These are phyloP conservation scores for Sporothrix luriei DNA, from an alignment of 2,329 filamentous ascomycete genomes.

Conservation along the genomic window DNA sequence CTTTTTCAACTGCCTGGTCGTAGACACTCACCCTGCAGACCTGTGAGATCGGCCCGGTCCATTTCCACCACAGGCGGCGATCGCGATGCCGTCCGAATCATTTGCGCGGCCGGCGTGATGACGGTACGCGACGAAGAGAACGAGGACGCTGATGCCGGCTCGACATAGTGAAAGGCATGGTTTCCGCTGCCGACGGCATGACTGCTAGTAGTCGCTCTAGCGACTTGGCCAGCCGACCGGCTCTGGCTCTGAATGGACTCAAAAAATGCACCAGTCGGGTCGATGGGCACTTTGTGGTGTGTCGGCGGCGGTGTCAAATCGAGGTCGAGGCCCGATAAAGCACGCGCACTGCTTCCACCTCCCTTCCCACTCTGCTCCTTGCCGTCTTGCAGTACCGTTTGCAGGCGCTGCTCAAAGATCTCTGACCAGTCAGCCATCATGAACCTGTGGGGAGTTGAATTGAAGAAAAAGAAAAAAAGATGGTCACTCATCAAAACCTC, in stretches of 20 bases:
- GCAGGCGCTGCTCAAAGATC: conserved; percentile 34
- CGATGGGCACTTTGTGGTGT: not conserved
- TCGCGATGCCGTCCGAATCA: not conserved
- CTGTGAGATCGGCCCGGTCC: not conserved
- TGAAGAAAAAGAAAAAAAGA: not conserved
- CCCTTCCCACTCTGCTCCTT: not conserved
- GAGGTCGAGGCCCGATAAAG: not conserved
- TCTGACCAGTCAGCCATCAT: conserved; percentile 34
- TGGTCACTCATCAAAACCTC: not conserved
- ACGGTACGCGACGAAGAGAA: not conserved
- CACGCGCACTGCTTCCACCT: not conserved
- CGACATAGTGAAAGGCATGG: not conserved
- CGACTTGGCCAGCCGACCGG: not conserved
- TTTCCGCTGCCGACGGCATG: not conserved
- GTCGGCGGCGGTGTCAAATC: conserved; percentile 33
- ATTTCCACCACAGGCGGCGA: not conserved
- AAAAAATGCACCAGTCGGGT: conserved; percentile 35
- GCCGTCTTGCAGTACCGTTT: conserved; percentile 27
- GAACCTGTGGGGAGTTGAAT: too few relatives aligned
- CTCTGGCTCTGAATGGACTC: conserved; percentile 31
- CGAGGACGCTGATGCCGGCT: not conserved
- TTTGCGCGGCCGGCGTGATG: conserved; percentile 12
- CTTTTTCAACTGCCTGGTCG: not conserved
- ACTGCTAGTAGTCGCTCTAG: not conserved
- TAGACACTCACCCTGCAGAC: conserved; percentile 11